These are phyloP conservation scores for Papiliotrema laurentii DNA, from an alignment of 1,284 basidiomycete genomes.

Conservation along the genomic window DNA sequence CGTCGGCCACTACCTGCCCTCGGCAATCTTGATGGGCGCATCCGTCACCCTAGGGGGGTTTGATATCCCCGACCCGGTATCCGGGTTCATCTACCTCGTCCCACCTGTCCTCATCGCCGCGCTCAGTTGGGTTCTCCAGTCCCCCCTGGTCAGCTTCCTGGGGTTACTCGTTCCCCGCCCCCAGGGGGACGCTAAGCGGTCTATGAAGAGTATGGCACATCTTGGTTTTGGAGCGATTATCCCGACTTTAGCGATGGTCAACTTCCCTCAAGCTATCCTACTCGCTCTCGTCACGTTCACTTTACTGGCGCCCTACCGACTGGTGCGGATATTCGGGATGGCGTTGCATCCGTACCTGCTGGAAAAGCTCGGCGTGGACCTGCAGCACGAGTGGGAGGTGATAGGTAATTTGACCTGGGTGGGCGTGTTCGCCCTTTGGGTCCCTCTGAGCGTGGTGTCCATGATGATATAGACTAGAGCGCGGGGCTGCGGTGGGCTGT, in stretches of 20 bases:
- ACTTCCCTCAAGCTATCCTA: conserved; percentile 75
- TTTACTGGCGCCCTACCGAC: conserved; percentile 15
- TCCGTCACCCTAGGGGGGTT: conserved; percentile 78
- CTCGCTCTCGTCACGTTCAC: conserved; percentile 60
- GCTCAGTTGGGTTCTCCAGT: conserved; percentile 18
- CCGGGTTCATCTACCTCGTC: conserved; percentile 46
- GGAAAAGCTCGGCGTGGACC: conserved; percentile 8
- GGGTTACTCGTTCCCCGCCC: conserved; percentile 47
- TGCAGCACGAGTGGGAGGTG: conserved; percentile 35
- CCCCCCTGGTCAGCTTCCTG: conserved; percentile 16
- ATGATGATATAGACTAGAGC: conserved; percentile 16
- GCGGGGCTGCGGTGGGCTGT: no score
- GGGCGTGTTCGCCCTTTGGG: conserved; percentile 29
- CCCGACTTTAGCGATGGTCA: conserved; percentile 77
- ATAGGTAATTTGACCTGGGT: conserved; percentile 42
- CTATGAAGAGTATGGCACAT: conserved; percentile 23
- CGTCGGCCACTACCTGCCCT: conserved; percentile 83
- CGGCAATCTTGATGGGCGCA: conserved; percentile 72
- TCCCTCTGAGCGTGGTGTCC: conserved; percentile 32
- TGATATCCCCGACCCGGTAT: conserved; percentile 63
- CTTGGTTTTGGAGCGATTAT: conserved; percentile 73
- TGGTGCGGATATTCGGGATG: conserved; percentile 1
- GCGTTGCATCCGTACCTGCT: conserved; percentile 11
- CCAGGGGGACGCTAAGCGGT: conserved; percentile 52
- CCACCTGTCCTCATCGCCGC: conserved; percentile 13